A percentile compares a stretch with the other conserved stretches of the same genome.
phyloP scores from a whole-genome alignment of 2,329 filamentous ascomycete species.

The Raffaelea albimanens region DNA sequence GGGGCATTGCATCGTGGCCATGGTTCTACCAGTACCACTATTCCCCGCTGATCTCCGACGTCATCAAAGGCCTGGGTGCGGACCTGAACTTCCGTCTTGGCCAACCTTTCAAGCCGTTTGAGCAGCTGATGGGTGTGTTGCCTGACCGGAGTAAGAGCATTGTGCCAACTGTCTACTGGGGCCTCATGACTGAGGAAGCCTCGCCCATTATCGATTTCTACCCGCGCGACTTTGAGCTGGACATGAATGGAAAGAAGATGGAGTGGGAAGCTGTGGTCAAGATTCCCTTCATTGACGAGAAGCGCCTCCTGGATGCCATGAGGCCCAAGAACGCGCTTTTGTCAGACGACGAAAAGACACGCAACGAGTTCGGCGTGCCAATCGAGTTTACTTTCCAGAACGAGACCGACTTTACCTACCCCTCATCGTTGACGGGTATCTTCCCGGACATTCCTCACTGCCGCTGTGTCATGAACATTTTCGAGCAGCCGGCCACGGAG shows the following conservation, averaged over 20 bases:
- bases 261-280: slow-evolving; percentile 99
- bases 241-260: slow-evolving; percentile 99
- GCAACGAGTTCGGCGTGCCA: slow-evolving; percentile 86
- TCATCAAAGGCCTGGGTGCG: slow-evolving; percentile 76
- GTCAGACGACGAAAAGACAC: slow-evolving; percentile 65
- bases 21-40: slow-evolving; percentile 99
- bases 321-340: slow-evolving; percentile 70
- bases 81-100: slow-evolving; percentile 89
- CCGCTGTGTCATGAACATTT: slow-evolving; percentile 90
- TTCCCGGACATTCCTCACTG: slow-evolving; percentile 86
- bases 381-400: slow-evolving; percentile 85
- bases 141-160: slow-evolving; percentile 97
- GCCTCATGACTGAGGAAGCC: slow-evolving; percentile 80
- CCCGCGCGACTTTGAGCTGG: slow-evolving; percentile 88
- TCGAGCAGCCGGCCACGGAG: slow-evolving; percentile 86
- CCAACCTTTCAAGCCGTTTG: slow-evolving; percentile 87
- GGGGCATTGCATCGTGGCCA: slow-evolving; percentile 93
- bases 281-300: slow-evolving; percentile 96
- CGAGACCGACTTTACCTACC: slow-evolving; percentile 71
- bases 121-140: slow-evolving; percentile 96
- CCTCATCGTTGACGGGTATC: slow-evolving; percentile 76
- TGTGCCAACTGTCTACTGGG: slow-evolving; percentile 77
- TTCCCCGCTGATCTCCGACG: slow-evolving; percentile 86
- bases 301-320: slow-evolving; percentile 77
- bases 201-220: slow-evolving; percentile 98